These are phyloP conservation scores for Neospora caninum DNA, from an alignment of 169 alveolate genomes.

Conservation along the genomic window DNA sequence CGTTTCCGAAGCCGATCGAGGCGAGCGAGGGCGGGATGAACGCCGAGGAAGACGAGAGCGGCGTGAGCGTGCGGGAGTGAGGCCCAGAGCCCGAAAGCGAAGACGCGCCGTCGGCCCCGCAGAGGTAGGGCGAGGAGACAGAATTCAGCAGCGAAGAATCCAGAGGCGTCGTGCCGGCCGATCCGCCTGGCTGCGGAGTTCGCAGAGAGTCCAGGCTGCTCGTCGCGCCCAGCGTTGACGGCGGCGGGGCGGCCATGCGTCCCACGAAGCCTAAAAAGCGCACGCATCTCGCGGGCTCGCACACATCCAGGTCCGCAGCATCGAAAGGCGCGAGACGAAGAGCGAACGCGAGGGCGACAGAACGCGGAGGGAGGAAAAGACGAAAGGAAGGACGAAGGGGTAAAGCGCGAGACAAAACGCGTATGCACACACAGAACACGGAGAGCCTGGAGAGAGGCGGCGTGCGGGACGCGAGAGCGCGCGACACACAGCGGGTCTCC, in stretches of 20 bases:
- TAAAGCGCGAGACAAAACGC: no score
- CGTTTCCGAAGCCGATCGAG: not conserved
- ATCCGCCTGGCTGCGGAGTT: not conserved
- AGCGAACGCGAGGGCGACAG: no score
- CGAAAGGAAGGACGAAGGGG: no score
- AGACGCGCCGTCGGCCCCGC: no score
- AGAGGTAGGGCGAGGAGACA: not conserved
- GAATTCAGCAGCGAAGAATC: not conserved
- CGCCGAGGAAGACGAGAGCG: not conserved
- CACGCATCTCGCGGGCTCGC: no score
- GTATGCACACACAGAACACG: no score
- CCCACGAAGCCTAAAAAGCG: not conserved
- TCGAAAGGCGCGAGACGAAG: no score
- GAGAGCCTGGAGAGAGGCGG: no score
- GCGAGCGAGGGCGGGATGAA: conserved; percentile 31
- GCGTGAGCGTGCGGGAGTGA: not conserved
- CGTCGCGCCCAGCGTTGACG: not conserved
- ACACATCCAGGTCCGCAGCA: no score
- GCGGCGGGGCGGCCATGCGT: conserved; percentile 1
- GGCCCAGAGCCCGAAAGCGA: not conserved
- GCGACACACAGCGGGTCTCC: no score
- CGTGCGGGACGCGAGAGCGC: no score
- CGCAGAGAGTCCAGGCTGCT: not conserved
- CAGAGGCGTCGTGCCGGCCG: not conserved
- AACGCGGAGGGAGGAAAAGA: no score